Evolutionary conservation across 2,329 filamentous ascomycete species (phyloP), one percentile per base, ranked within the genome.

Genomic region (Emergomyces orientalis): DNA sequence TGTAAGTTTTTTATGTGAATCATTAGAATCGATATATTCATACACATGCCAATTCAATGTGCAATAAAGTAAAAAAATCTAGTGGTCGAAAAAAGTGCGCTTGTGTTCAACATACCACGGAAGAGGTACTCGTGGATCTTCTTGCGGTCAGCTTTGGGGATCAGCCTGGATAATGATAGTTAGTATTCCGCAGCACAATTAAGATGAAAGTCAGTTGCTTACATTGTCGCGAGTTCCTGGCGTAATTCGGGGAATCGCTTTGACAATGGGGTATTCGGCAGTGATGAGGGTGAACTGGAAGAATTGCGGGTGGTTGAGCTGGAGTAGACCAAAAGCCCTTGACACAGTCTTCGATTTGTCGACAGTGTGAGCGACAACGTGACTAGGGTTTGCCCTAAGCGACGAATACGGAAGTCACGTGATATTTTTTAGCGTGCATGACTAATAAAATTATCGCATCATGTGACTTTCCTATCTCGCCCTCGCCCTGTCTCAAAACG

Each of bases 51-150:
- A 22, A 47, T 9, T 25, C 17, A 55, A 32, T 32, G 9, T 22
- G 17, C 6, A 34, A 30, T 47, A 32, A 37, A 27, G 49, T 30
- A n/a, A 55, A 47, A 57, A 57, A 58, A 64, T 22, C 3, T 41
- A 11, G 34, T 27, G 34, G 54, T 7, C 13, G 54, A n/a, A 39
- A 37, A 52, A 37, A 56, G 19, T 47, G 56, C 17, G 57, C n/a
- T 47, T 7, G 60, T 30, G 51, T 30, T 27, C 68, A 76, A 49
- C 77, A 75, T 77, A 91, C 89, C 90, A 76, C 89, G 88, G 88
- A 96, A 96, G 86, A 99, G 90, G 89, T 93, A 96, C 89, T 93
- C 93, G 87, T 99, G 94, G 84, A 99, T 97, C 89, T 91, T 91
- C 90, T 99, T 99, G 85, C 95, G 92, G 85, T 99, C 94, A 82